A percentile compares a stretch with the other conserved stretches of the same genome.
Evolutionary conservation across 75 land plant genomes (phyloP).

Genomic region (Picea glauca): DNA sequence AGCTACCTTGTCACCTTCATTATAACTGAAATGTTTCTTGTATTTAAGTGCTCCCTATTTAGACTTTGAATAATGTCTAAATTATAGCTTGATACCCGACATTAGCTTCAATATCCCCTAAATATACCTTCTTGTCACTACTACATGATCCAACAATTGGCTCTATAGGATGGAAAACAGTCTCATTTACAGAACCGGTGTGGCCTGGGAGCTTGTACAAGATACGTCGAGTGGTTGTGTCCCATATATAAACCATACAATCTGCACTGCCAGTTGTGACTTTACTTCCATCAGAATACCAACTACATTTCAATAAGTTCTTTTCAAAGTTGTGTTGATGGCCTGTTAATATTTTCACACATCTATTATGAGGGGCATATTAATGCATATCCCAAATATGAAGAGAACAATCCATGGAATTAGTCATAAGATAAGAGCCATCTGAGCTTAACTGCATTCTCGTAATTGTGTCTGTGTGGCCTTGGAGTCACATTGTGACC

Average conservation of each 20-base stretch:
- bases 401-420: slow-evolving; percentile 90
- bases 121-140: slow-evolving; percentile 93
- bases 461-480: slow-evolving; percentile 91
- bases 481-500: slow-evolving; percentile 89
- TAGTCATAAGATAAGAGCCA: slow-evolving; percentile 93
- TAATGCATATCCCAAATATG: slow-evolving; percentile 97
- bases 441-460: slow-evolving; percentile 95
- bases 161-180: slow-evolving; percentile 86
- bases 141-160: slow-evolving; percentile 93
- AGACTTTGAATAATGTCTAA: not conserved
- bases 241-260: slow-evolving; percentile 97
- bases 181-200: slow-evolving; percentile 87
- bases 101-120: slow-evolving; percentile 60
- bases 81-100: slow-evolving; percentile 2
- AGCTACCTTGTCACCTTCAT: no score
- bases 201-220: slow-evolving; percentile 97
- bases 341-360: slow-evolving; percentile 86
- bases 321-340: slow-evolving; percentile 97
- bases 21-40: no score
- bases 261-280: slow-evolving; percentile 92
- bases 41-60: no score
- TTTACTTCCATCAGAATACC: slow-evolving; percentile 96
- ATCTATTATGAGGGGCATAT: slow-evolving; percentile 94
- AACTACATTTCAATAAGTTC: slow-evolving; percentile 86
- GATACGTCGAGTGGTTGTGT: slow-evolving; percentile 80